phyloP scores from a whole-genome alignment of 495 filamentous ascomycete species.

The Parathielavia hyrcaniae region DNA sequence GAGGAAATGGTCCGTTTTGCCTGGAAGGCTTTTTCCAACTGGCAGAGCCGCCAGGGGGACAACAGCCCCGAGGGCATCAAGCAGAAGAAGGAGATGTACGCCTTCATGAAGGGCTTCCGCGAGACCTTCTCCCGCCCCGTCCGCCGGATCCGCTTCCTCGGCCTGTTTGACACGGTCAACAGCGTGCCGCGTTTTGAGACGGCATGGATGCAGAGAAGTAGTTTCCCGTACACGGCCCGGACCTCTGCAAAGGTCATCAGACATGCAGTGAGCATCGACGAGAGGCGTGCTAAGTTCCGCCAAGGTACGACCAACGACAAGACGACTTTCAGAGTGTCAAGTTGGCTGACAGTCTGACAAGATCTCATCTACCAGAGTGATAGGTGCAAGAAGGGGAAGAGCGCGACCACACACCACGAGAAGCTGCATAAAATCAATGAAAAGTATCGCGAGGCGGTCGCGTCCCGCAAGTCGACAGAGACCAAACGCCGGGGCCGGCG shows the following conservation, averaged over 20 bases:
- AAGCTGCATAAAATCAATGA: conserved; percentile 39
- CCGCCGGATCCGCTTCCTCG: conserved; percentile 61
- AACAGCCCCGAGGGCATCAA: conserved; percentile 53
- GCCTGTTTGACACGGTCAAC: conserved; percentile 73
- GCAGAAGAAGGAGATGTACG: conserved; percentile 56
- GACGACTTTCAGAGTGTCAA: too few species aligned
- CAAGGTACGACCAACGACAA: too few species aligned
- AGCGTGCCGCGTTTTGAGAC: conserved; percentile 76
- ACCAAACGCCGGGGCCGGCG: conserved; percentile 20
- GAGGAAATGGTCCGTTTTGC: conserved; percentile 80
- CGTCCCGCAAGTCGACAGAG: background rate
- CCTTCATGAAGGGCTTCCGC: conserved; percentile 75
- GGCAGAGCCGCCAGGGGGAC: conserved; percentile 63
- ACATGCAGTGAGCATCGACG: conserved; percentile 74
- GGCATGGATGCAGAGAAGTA: conserved; percentile 77
- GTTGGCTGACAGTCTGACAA: conserved; percentile 29
- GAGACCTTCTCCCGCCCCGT: conserved; percentile 80
- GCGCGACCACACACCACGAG: conserved; percentile 35
- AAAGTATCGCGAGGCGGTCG: conserved; percentile 28
- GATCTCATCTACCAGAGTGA: conserved; percentile 62
- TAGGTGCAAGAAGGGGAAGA: conserved; percentile 30
- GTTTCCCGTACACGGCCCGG: conserved; percentile 75
- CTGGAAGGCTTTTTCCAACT: conserved; percentile 83
- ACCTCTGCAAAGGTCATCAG: conserved; percentile 63
- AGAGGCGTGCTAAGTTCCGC: conserved; percentile 62